These are phyloP conservation scores for Sporisorium iseilematis-ciliati DNA, from an alignment of 1,284 basidiomycete species.

Conservation along the genomic window DNA sequence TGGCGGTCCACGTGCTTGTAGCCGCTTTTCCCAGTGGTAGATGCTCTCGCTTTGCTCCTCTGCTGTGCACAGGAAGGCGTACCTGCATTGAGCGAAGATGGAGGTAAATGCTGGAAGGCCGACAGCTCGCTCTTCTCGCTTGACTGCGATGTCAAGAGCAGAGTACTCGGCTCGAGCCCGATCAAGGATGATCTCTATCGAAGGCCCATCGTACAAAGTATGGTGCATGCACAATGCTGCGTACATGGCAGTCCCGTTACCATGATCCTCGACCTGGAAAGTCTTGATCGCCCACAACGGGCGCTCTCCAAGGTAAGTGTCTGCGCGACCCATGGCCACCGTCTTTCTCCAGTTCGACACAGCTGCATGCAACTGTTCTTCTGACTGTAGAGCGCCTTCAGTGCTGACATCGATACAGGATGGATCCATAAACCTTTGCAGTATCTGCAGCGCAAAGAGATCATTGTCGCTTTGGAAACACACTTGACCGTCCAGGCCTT, in stretches of 20 bases:
- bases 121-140: background rate
- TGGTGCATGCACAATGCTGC: constrained; percentile 23
- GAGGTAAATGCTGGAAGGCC: constrained; percentile 1
- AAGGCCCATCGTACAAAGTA: constrained; percentile 24
- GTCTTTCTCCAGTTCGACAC: constrained; percentile 1
- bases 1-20: constrained; percentile 14
- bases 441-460: constrained; percentile 11
- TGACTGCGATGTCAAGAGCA: constrained; percentile 8
- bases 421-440: background rate
- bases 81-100: constrained; percentile 2
- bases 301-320: background rate
- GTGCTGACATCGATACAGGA: background rate
- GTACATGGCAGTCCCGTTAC: no score
- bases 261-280: background rate
- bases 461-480: background rate
- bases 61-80: constrained; percentile 1
- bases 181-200: constrained; percentile 13
- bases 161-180: constrained; percentile 15
- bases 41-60: constrained; percentile 9
- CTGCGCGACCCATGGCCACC: constrained; percentile 9
- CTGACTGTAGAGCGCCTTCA: background rate
- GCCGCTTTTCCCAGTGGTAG: constrained; percentile 9
- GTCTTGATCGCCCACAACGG: constrained; percentile 10
- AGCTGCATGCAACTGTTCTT: background rate
- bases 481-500: background rate